Conservation (phyloP, 2,329 filamentous ascomycete species). For the Cladosporium sp. region DNA sequence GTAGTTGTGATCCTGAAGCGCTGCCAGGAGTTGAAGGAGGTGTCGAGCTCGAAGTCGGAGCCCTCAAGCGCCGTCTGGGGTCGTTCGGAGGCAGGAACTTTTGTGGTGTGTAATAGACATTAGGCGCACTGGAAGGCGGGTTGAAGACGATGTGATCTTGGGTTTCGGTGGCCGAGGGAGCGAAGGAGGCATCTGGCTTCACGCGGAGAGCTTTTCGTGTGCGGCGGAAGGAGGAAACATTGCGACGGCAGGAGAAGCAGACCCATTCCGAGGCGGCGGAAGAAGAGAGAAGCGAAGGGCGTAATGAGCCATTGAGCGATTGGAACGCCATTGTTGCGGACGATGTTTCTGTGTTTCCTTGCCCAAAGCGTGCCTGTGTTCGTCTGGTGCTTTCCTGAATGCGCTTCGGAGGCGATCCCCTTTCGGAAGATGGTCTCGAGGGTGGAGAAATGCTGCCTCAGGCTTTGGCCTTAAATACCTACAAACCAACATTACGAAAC, state of each 20-base stretch:
- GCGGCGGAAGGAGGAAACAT: slow-evolving; percentile 48
- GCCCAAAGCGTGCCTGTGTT: neutral
- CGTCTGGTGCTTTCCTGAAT: neutral
- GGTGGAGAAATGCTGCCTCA: neutral
- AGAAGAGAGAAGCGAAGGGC: slow-evolving; percentile 27
- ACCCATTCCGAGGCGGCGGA: slow-evolving; percentile 28
- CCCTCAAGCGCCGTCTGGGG: slow-evolving; percentile 48
- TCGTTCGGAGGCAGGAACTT: slow-evolving; percentile 65
- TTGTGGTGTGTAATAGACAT: slow-evolving; percentile 62
- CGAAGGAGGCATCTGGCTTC: slow-evolving; percentile 47
- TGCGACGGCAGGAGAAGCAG: slow-evolving; percentile 38
- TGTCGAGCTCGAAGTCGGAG: slow-evolving; percentile 31
- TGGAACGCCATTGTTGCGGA: slow-evolving; percentile 17
- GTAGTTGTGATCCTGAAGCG: slow-evolving; percentile 27
- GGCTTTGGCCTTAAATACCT: neutral
- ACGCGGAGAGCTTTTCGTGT: slow-evolving; percentile 49
- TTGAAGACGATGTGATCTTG: slow-evolving; percentile 64
- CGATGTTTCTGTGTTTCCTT: slow-evolving; percentile 11
- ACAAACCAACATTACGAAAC: too few species aligned
- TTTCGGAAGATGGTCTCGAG: neutral
- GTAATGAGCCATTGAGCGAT: slow-evolving; percentile 19
- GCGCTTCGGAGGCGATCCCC: neutral
- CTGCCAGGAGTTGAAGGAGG: slow-evolving; percentile 25
- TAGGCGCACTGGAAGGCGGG: slow-evolving; percentile 63
- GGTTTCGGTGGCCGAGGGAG: slow-evolving; percentile 34